phyloP scores from a whole-genome alignment of 805 yeast genomes.

The Wickerhamomyces rabaulensis region DNA sequence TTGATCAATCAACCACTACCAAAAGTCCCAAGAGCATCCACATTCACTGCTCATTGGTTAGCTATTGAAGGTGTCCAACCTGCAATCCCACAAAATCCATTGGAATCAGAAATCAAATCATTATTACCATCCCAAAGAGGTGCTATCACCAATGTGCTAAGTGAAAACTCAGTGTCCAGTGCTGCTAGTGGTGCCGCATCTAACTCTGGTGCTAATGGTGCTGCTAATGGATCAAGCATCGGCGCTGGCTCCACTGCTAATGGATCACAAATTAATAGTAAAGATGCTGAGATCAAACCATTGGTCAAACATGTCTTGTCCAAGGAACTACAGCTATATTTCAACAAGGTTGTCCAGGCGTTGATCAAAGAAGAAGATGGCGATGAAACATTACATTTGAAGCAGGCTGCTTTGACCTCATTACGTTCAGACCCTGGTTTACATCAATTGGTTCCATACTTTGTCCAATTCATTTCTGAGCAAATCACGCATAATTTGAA shows the following conservation, averaged over 20 bases:
- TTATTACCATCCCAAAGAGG: constrained; percentile 80
- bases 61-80: constrained; percentile 99
- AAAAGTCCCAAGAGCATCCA: constrained; percentile 85
- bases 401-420: constrained; percentile 78
- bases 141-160: constrained; percentile 64
- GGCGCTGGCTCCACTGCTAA: constrained; percentile 13
- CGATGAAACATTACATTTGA: constrained; percentile 39
- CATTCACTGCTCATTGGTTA: constrained; percentile 95
- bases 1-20: constrained; percentile 92
- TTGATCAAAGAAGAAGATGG: constrained; percentile 50
- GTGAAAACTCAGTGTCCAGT: constrained; percentile 32
- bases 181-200: constrained; percentile 23
- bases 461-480: constrained; percentile 93
- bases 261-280: constrained; percentile 13
- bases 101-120: constrained; percentile 66
- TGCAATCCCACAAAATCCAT: constrained; percentile 92
- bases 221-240: constrained; percentile 19
- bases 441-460: constrained; percentile 94
- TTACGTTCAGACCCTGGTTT: constrained; percentile 90
- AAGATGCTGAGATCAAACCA: constrained; percentile 70
- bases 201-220: constrained; percentile 7
- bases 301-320: constrained; percentile 92
- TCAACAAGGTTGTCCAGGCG: constrained; percentile 83
- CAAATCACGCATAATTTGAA: constrained; percentile 85
- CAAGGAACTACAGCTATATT: constrained; percentile 88